Evolutionary conservation across 2,329 filamentous ascomycete genomes (phyloP), one percentile per base, ranked within the genome.

Genomic region (Dichotomopilus funicola): DNA sequence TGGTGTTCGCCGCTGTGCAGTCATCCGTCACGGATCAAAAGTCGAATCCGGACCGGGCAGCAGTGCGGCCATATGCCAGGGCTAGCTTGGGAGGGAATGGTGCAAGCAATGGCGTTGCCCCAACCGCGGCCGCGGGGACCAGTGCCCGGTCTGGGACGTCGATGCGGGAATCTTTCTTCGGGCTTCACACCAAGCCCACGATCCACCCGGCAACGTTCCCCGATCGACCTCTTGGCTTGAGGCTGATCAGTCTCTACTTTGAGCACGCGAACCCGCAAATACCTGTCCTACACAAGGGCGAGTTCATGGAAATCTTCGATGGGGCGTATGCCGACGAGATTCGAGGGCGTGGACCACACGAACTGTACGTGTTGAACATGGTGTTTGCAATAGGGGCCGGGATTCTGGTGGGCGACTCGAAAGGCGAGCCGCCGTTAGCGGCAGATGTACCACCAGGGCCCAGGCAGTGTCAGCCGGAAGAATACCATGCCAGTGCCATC

Each of bases 221-320:
- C 0, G 83, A 88, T 60, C 83, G 81, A 60, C 82, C 88, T 36
- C 76, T 96, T 2, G 92, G 85, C 0, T 72, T 81, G 53, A 81
- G 83, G 57, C 78, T 97, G 13, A 85, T 89, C 40, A 82, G 85
- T 53, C 79, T 96, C 40, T 97, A 96, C 70, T 97, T 97, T 70
- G 90, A 96, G 72, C 89, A 96, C 68, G 90, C 92, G 1, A 97
- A 97, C 68, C 91, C 92, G 4, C 92, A 97, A 70, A 95, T 96
- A 61, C 92, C 92, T 0, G 90, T 96, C 44, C 76, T 97, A 49
- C 92, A 97, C 68, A 85, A 89, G 40, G 86, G 81, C 36, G 90
- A 96, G 64, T 97, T 96, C 66, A 90, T 91, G 85, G 81, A 87
- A 46, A 83, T 95, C 73, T 88, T 96, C 67, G 86, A 95, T 53